Base-by-base conservation (phyloP, 257 asterid genomes). In the Nicotiana tomentosiformis region DNA sequence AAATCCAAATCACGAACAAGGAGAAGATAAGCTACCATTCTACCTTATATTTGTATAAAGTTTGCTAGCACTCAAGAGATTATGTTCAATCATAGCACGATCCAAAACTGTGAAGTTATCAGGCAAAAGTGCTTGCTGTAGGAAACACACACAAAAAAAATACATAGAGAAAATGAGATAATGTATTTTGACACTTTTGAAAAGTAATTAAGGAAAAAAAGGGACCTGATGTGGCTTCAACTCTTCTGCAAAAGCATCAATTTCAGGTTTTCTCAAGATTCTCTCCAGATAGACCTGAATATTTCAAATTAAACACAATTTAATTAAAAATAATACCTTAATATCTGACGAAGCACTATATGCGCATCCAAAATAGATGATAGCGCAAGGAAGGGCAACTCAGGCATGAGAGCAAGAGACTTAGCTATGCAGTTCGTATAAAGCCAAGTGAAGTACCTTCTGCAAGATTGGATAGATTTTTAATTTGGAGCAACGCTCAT, bases 41-140 rank as follows among this genome's bases (percentile, higher is more conserved):
- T 83, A 93, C 98, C 99, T 94, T 82, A 96, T 96, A 88, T 96
- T 96, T 17, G 97, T 94, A 88, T 96, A 96, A 61, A 96, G 98
- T 86, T 96, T 96, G 93, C 98, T 94, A 55, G 99, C 98, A 89
- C 99, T 96, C 84, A 88, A 88, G 80, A 96, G 99, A 89, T 96
- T 96, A 86, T 96, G 99, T 88, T 96, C 98, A 84, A 96, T 96
- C 98, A 96, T 96, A 83, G 99, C 98, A 81, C 98, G 97, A 85
- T 96, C 99, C 79, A 96, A 92, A 86, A 96, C 99, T 2, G 99
- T 94, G 83, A 94, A 93, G 86, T 96, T 94, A 89, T 96, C 97
- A 1, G 99, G 96, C 88, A 96, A 82, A 78, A 89, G 86, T 39
- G 99, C 98, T 93, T 94, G 89, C 99, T 94, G 98, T 51, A 9